Evolutionary conservation across 495 filamentous ascomycete species (phyloP), one percentile per base, ranked within the genome.

Genomic region (Venustampulla echinocandica): DNA sequence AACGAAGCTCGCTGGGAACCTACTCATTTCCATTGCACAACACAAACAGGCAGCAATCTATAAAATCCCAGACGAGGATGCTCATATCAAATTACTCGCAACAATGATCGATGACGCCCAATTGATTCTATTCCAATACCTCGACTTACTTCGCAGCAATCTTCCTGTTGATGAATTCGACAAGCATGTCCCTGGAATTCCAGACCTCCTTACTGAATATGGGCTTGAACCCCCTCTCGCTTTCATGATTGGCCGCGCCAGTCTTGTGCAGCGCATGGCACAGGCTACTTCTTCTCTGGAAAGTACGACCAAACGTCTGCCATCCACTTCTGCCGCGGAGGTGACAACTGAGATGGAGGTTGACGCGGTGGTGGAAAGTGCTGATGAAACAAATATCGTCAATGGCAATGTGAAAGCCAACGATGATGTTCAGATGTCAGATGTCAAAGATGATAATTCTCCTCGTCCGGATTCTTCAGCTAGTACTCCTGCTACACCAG

Each of bases 81-180:
- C 82, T 1, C 85, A 87, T 53, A 73, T 77, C 62, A 99, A 97
- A 58, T 72, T 92, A 22, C 59, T 96, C 11, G 83, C 85, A 6
- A 83, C 85, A 46, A 76, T 95, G 40, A 80, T 93, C 40, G 93
- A 99, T 56, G 87, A 93, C 60, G 84, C 95, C 21, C 86, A 94
- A 51, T 74, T 79, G 20, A 76, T 90, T 30, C 75, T 97, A 9
- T 74, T 76, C 14, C 90, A 95, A 54, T 97, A 92, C 57, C 70
- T 97, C 11, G 92, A 97, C 56, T 67, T 97, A 13, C 72, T 99
- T 37, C 80, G 84, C 47, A 86, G 76, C 58, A 89, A 86, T 57
- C 60, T 97, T 10, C 69, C 82, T 0, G 67, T 78, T 3, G 79
- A 82, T 23, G 80, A 92, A 27, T 97, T 96, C 53, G 84, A 93